Percentiles rank a stretch among this genome's conserved stretches.
Evolutionary conservation across 176 grass and related monocot species (phyloP).

Genomic region (Avena atlantica): DNA sequence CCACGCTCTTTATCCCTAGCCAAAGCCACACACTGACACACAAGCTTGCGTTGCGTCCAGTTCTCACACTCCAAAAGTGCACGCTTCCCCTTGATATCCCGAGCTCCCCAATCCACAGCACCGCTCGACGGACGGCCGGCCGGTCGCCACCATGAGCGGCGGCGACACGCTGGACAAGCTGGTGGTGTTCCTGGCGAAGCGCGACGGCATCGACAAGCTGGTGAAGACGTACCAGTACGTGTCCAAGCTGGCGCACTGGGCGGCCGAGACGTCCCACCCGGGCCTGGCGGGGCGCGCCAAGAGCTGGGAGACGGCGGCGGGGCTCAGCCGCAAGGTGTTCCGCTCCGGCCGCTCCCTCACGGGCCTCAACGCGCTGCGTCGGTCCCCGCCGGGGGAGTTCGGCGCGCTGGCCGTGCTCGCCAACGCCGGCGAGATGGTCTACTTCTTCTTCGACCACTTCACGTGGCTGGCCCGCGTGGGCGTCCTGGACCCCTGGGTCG

Average conservation of each 20-base stretch:
- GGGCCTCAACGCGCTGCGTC: slow-evolving; percentile 77
- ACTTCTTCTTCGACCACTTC: slow-evolving; percentile 99
- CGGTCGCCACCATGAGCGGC: slow-evolving; percentile 54
- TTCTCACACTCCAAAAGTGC: slow-evolving; percentile 21
- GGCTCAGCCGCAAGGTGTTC: slow-evolving; percentile 97
- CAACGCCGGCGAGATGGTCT: slow-evolving; percentile 99
- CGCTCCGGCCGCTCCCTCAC: slow-evolving; percentile 83
- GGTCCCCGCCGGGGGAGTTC: slow-evolving; percentile 54
- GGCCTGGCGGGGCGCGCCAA: slow-evolving; percentile 72
- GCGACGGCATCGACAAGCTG: slow-evolving; percentile 98
- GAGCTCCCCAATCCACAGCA: not conserved
- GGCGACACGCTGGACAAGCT: slow-evolving; percentile 95
- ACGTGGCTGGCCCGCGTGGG: slow-evolving; percentile 82
- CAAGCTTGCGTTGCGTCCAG: not conserved
- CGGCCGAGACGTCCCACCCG: slow-evolving; percentile 54
- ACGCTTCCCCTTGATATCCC: not conserved
- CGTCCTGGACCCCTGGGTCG: slow-evolving; percentile 58
- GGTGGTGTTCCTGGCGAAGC: slow-evolving; percentile 96
- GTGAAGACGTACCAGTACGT: slow-evolving; percentile 99
- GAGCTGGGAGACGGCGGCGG: slow-evolving; percentile 89
- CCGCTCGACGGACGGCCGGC: too few relatives aligned
- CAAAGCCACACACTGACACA: slow-evolving; percentile 29
- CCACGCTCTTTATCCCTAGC: slow-evolving; percentile 45
- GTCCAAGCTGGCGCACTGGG: slow-evolving; percentile 89
- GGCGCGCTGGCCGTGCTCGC: slow-evolving; percentile 69